Percentiles rank a stretch among this genome's conserved stretches.
Evolutionary conservation across 305 asterid genomes (phyloP).

Genomic region (Striga hermonthica): DNA sequence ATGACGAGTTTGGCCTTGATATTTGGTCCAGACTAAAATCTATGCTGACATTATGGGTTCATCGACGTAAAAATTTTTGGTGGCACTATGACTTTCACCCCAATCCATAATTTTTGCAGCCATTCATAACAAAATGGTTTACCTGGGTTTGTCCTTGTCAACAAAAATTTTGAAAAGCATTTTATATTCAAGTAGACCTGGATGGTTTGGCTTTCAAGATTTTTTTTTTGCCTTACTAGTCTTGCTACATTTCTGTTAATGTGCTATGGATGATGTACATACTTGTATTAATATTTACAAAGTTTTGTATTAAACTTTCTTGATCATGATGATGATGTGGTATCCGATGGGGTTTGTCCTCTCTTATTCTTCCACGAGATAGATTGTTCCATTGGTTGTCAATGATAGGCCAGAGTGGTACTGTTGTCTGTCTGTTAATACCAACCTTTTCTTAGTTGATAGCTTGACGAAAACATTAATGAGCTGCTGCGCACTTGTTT

Average conservation of each 20-base stretch:
- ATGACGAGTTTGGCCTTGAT: too few relatives aligned
- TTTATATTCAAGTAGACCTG: neutral
- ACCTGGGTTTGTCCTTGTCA: too few relatives aligned
- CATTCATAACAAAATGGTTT: too few relatives aligned
- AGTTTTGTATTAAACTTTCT: constrained; percentile 22
- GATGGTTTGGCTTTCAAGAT: neutral
- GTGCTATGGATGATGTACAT: constrained; percentile 19
- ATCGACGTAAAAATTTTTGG: too few relatives aligned
- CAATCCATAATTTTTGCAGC: too few relatives aligned
- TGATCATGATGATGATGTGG: neutral
- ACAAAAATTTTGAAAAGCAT: neutral
- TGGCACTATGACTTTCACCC: too few relatives aligned
- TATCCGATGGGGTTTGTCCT: too few relatives aligned
- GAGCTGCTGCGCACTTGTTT: constrained; percentile 5
- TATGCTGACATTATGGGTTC: too few relatives aligned
- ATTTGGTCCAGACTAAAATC: too few relatives aligned
- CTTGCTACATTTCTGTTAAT: neutral
- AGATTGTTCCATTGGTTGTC: neutral
- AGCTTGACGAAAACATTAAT: constrained; percentile 3
- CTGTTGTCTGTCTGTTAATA: constrained; percentile 6
- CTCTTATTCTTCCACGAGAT: constrained; percentile 8
- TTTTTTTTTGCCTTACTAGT: neutral
- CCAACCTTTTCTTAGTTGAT: constrained; percentile 4
- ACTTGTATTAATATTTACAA: constrained; percentile 9
- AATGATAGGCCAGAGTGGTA: constrained; percentile 18